Evolutionary conservation across 306 rosid genomes (phyloP).

Genomic region (Vigna angularis): DNA sequence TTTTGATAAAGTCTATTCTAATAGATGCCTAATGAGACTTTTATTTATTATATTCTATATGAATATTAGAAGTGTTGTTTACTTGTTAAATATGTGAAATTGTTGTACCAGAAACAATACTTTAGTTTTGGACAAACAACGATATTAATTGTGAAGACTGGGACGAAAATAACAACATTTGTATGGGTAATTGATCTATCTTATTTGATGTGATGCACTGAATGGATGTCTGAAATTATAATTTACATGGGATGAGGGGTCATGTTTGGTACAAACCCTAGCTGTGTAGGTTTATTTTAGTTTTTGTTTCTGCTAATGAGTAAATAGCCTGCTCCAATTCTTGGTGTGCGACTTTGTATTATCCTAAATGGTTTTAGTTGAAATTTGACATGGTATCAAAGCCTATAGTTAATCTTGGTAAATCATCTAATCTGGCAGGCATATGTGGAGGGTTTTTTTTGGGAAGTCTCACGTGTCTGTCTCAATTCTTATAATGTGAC

Average conservation of each 20-base stretch:
- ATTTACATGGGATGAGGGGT: background rate
- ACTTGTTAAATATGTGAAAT: background rate
- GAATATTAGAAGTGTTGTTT: constrained; percentile 16
- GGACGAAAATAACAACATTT: constrained; percentile 16
- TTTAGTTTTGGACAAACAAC: constrained; percentile 16
- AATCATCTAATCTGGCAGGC: too few species aligned
- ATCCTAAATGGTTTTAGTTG: too few species aligned
- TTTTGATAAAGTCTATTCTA: too few species aligned
- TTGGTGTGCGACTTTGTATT: too few species aligned
- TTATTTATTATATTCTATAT: constrained; percentile 18
- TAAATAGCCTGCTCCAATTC: background rate
- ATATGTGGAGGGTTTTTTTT: too few species aligned
- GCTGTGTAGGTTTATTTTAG: background rate
- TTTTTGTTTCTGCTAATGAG: constrained; percentile 7
- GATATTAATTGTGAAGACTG: background rate
- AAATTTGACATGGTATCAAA: too few species aligned
- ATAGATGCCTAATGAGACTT: background rate
- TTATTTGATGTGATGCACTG: constrained; percentile 19
- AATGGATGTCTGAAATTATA: background rate
- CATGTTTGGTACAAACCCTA: background rate
- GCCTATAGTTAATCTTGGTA: too few species aligned
- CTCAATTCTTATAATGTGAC: too few species aligned
- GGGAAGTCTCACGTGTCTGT: too few species aligned
- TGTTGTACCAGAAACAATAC: constrained; percentile 1
- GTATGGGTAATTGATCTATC: background rate